These are phyloP conservation scores for Globisporangium echinulatum DNA, from an alignment of 352 stramenopile genomes.

Conservation along the genomic window DNA sequence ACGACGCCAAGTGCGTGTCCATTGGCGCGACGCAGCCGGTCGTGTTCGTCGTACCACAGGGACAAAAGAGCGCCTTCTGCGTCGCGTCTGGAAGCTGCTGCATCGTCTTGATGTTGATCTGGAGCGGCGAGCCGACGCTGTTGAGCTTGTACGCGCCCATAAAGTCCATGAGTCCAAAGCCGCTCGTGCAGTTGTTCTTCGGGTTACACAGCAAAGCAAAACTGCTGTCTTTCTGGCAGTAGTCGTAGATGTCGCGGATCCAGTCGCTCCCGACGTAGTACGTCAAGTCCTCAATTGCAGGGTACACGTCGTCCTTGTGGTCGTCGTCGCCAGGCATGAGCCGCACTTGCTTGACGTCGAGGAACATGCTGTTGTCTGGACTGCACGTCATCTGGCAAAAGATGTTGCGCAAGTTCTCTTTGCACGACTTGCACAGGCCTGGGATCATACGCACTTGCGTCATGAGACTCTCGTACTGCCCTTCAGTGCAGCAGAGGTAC, in stretches of 20 bases:
- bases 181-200: conserved; percentile 49
- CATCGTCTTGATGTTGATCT: conserved; percentile 72
- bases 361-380: conserved; percentile 71
- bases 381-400: conserved; percentile 80
- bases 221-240: conserved; percentile 45
- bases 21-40: conserved; percentile 47
- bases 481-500: conserved; percentile 72
- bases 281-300: conserved; percentile 56
- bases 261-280: conserved; percentile 66
- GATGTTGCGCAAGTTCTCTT: conserved; percentile 68
- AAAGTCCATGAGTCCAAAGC: conserved; percentile 38
- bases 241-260: conserved; percentile 70
- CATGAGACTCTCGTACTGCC: conserved; percentile 55
- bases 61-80: conserved; percentile 45
- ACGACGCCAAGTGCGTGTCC: conserved; percentile 37
- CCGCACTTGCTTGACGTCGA: conserved; percentile 62
- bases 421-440: conserved; percentile 57
- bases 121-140: conserved; percentile 46
- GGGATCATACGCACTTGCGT: conserved; percentile 50
- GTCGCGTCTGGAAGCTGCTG: conserved; percentile 26
- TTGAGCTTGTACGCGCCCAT: conserved; percentile 68
- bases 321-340: conserved; percentile 45
- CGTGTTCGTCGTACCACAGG: conserved; percentile 21
- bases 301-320: conserved; percentile 42
- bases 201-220: conserved; percentile 43